Conservation (phyloP, 169 alveolate species). For the Eimeria maxima region DNA sequence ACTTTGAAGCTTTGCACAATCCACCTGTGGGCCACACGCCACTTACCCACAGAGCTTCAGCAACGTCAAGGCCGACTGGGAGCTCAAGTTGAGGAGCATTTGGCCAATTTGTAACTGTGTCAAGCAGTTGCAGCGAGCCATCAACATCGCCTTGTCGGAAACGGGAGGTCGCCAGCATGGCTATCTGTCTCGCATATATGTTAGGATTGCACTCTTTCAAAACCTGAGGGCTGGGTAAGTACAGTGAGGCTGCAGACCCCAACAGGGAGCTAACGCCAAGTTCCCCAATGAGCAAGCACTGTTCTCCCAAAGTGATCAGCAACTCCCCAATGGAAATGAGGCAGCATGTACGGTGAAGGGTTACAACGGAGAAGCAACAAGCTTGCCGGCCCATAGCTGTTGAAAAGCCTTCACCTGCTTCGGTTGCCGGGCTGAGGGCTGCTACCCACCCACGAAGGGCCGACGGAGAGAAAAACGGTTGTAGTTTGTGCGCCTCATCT, state of each 20-base stretch:
- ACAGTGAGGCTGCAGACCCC: slow-evolving; percentile 66
- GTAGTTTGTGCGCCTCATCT: slow-evolving; percentile 42
- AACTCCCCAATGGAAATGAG: slow-evolving; percentile 69
- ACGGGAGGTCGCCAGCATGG: slow-evolving; percentile 56
- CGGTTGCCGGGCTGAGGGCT: slow-evolving; percentile 39
- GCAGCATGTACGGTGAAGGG: slow-evolving; percentile 48
- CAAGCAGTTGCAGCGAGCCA: slow-evolving; percentile 61
- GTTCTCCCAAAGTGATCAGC: slow-evolving; percentile 71
- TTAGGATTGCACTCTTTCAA: slow-evolving; percentile 44
- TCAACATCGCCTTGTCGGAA: slow-evolving; percentile 68
- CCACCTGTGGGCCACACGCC: not conserved
- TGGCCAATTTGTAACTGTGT: not conserved
- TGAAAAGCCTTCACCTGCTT: slow-evolving; percentile 36
- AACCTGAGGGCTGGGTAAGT: slow-evolving; percentile 21
- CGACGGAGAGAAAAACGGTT: slow-evolving; percentile 49
- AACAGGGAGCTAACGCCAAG: slow-evolving; percentile 41
- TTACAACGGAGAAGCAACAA: slow-evolving; percentile 65
- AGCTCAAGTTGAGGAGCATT: slow-evolving; percentile 38
- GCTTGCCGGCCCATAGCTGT: slow-evolving; percentile 44
- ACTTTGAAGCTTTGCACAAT: not conserved
- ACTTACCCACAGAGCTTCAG: slow-evolving; percentile 62
- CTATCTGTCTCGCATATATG: slow-evolving; percentile 35
- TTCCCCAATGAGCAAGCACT: slow-evolving; percentile 74
- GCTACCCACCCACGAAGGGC: slow-evolving; percentile 65
- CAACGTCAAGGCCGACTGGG: slow-evolving; percentile 46